phyloP scores from a whole-genome alignment of 192 early-diverging fungal genomes.

The Coemansia sp. region DNA sequence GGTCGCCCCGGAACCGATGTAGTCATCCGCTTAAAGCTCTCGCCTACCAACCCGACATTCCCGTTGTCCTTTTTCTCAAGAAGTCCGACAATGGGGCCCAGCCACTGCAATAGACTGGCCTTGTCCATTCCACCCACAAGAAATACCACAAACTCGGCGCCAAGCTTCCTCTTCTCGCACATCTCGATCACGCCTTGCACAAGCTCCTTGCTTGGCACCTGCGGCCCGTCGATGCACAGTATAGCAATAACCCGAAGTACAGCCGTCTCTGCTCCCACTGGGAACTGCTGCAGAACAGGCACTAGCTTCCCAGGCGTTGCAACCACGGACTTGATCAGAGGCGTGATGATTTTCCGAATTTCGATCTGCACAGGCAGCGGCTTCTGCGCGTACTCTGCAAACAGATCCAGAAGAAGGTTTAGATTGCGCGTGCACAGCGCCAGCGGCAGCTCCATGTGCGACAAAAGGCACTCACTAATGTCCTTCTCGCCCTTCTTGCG shows the following conservation, averaged over 20 bases:
- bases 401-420: conserved; percentile 23
- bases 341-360: conserved; percentile 29
- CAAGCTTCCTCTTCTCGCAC: conserved; percentile 24
- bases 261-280: conserved; percentile 30
- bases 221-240: conserved; percentile 19
- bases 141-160: conserved; percentile 34
- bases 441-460: conserved; percentile 36
- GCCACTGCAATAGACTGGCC: conserved; percentile 9
- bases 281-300: conserved; percentile 34
- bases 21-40: conserved; percentile 33
- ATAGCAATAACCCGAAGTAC: conserved; percentile 30
- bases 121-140: conserved; percentile 28
- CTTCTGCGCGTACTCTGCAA: conserved; percentile 19
- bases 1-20: conserved; percentile 29
- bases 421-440: conserved; percentile 50
- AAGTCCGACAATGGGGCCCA: conserved; percentile 22
- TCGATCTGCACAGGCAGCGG: conserved; percentile 17
- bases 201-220: conserved; percentile 33
- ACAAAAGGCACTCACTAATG: conserved; percentile 22
- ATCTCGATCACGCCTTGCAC: conserved; percentile 35
- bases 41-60: conserved; percentile 17
- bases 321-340: conserved; percentile 36
- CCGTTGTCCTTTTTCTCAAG: conserved; percentile 17
- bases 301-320: conserved; percentile 25
- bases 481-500: conserved; percentile 21